Evolutionary conservation across 495 filamentous ascomycete genomes (phyloP), one percentile per base, ranked within the genome.

Genomic region (Penicillium daleae): DNA sequence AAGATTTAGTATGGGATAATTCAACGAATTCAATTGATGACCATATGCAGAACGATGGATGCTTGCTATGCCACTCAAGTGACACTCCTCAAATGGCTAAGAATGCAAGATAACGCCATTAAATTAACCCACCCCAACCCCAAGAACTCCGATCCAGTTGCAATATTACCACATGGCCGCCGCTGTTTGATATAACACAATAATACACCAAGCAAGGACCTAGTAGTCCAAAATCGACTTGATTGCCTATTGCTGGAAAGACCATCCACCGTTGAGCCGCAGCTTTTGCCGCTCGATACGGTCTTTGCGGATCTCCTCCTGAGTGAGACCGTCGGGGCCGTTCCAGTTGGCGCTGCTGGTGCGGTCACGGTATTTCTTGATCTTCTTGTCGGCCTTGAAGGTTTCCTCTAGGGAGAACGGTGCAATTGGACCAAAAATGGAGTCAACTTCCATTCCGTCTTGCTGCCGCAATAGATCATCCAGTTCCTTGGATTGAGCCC

Each of bases 331-430:
- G 78, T 99, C 95, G n/a, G 87, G 75, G 13, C 90, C 88, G 17
- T 76, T 75, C 95, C 95, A 99, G 74, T 96, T 95, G 8, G 95
- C 96, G 72, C 92, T 96, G 64, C 90, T 95, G 33, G 93, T 97
- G 24, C 95, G 80, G 29, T 89, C 87, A 26, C 96, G 83, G 80
- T 96, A 98, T 72, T 90, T 89, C 76, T 91, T 89, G 74, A 89
- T 86, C 63, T 90, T 83, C 71, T 91, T 91, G 71, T 88, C 90
- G 61, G 86, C 84, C 70, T 85, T 89, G 79, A 99, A 99, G 48
- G 97, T 92, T 67, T 97, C 93, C 70, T 99, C 95, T 84, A 99
- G 91, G 62, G 90, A 88, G 69, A 97, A 84, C 35, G 90, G 90
- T 13, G 83, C 88, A 50, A 95, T 90, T 2, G 91, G 89, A 1